phyloP scores from a whole-genome alignment of 164 flowering plant genomes.

The Vitis cinerea region DNA sequence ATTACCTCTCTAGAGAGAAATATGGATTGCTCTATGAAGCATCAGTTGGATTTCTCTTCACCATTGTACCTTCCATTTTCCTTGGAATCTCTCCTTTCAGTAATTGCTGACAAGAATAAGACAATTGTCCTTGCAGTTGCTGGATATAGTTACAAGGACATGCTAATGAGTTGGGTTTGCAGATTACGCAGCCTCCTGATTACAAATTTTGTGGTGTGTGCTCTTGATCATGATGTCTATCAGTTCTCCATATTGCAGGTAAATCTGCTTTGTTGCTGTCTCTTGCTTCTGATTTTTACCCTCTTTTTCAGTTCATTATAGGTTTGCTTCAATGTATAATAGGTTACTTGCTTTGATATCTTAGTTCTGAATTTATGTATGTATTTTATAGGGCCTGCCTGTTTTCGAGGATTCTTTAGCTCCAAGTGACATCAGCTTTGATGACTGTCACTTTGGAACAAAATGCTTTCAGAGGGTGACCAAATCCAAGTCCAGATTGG shows the following conservation, averaged over 20 bases:
- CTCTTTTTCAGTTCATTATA: background rate
- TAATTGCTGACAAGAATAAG: constrained; percentile 54
- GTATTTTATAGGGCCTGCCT: constrained; percentile 68
- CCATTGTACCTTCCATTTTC: constrained; percentile 53
- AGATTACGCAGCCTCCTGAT: constrained; percentile 63
- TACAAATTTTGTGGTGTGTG: constrained; percentile 72
- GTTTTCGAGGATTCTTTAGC: constrained; percentile 68
- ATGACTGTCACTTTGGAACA: constrained; percentile 94
- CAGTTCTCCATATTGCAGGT: constrained; percentile 84
- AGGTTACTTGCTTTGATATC: background rate
- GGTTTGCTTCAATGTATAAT: background rate
- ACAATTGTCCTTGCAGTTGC: constrained; percentile 79
- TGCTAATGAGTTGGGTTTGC: constrained; percentile 98
- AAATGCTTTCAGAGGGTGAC: constrained; percentile 95
- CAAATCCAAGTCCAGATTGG: constrained; percentile 87
- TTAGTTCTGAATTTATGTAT: background rate
- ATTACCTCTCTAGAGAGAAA: constrained; percentile 25
- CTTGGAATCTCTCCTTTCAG: constrained; percentile 56
- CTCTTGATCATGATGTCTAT: constrained; percentile 78
- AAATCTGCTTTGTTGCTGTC: constrained; percentile 3
- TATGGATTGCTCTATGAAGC: constrained; percentile 31
- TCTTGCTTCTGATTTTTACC: background rate
- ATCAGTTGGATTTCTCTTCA: constrained; percentile 22
- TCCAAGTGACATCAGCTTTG: constrained; percentile 71
- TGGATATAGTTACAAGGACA: constrained; percentile 86